phyloP scores from a whole-genome alignment of 2,329 filamentous ascomycete genomes.

The Epichloe sylvatica region DNA sequence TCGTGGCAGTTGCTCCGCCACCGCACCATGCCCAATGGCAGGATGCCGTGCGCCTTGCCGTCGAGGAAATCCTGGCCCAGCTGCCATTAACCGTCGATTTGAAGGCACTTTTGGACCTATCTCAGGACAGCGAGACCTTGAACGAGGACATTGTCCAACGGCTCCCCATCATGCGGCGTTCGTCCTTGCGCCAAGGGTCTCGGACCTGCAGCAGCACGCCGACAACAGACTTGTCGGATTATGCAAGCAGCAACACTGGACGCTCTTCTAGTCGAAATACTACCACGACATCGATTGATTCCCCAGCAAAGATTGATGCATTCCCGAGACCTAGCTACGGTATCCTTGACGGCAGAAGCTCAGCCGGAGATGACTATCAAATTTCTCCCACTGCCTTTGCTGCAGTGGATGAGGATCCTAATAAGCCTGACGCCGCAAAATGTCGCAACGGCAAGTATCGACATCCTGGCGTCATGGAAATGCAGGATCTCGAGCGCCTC shows the following conservation, averaged over 20 bases:
- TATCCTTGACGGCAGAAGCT: neutral
- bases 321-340: neutral
- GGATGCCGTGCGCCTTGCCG: conserved; percentile 3
- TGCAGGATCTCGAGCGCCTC: conserved; percentile 5
- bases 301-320: conserved; percentile 7
- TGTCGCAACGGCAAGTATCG: neutral
- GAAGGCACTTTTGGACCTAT: conserved; percentile 3
- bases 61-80: conserved; percentile 5
- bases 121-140: neutral
- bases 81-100: conserved; percentile 3
- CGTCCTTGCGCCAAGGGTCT: conserved; percentile 23
- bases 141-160: conserved; percentile 3
- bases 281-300: conserved; percentile 30
- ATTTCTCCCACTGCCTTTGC: neutral
- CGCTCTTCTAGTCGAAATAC: conserved; percentile 30
- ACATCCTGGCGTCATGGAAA: neutral
- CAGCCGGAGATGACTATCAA: neutral
- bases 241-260: conserved; percentile 25
- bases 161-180: conserved; percentile 3
- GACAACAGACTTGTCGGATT: conserved; percentile 21
- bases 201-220: conserved; percentile 23
- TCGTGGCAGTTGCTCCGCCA: neutral
- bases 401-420: neutral
- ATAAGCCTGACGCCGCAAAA: neutral
- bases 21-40: conserved; percentile 3